Base-by-base conservation (phyloP, 495 filamentous ascomycete genomes). In the Aspergillus kassunensis region DNA sequence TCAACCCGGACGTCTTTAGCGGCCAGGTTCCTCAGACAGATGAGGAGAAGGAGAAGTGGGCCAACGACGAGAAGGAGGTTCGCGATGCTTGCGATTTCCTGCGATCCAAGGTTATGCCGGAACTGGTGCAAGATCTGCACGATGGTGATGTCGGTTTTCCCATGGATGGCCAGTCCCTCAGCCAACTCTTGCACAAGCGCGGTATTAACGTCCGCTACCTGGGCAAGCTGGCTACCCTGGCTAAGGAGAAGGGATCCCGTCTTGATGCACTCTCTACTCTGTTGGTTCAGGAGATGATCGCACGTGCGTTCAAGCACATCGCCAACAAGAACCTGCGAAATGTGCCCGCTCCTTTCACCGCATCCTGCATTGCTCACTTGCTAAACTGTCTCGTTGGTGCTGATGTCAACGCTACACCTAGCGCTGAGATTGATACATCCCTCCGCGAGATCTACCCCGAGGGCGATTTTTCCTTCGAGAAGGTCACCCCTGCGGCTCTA, bases 191-290 rank as follows among this genome's bases (percentile, higher is more conserved):
- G 74, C 95, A 99, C 73, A 95, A 95, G 72, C 90, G 95, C 29
- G 95, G 95, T 67, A 88, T 99, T 73, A 99, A 97, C 75, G 80
- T 96, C 55, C 85, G 95, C 61, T 99, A 99, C 69, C 80, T 99
- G 23, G 95, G 95, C 43, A 87, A 82, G 64, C 63, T 97, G 57
- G 88, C 87, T 18, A 74, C 79, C 40, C 75, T 89, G 39, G 82
- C 86, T 53, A 79, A 81, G 51, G 72, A 81, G 55, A 76, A 82
- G 61, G 87, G 84, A 34, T 72, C 80, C 36, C 87, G 90, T 44
- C 75, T 97, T 13, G 75, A 84, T 39, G 88, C 90, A 45, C 76
- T 99, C 53, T 82, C 81, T 31, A 79, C 80, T 45, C 76, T 99
- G 34, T 78, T 87, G 47, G 72, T 87, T 21, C 90, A 95, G 63